phyloP scores from a whole-genome alignment of 495 filamentous ascomycete species.

The Aspergillus diversus region DNA sequence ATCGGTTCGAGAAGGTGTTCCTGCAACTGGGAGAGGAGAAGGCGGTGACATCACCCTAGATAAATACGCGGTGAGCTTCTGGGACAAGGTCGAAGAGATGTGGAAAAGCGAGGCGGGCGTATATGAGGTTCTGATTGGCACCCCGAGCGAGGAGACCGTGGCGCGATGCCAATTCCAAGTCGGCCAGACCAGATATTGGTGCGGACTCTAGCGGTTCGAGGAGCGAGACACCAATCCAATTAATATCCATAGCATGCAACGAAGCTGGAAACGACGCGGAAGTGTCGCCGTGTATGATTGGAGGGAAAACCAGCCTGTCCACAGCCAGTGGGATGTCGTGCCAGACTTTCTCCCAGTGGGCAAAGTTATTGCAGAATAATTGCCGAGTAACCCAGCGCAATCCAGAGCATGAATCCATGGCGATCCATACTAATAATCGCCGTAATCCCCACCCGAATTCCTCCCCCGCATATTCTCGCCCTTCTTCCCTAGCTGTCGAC shows the following conservation, averaged over 20 bases:
- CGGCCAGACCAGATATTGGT: constrained; percentile 37
- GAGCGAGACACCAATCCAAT: background rate
- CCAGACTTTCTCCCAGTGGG: background rate
- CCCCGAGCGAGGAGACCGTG: constrained; percentile 43
- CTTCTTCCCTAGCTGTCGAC: background rate
- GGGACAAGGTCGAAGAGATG: constrained; percentile 62
- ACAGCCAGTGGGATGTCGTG: background rate
- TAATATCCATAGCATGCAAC: background rate
- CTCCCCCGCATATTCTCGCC: background rate
- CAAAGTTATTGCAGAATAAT: background rate
- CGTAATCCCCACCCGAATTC: background rate
- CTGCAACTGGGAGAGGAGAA: constrained; percentile 65
- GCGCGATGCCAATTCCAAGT: constrained; percentile 47
- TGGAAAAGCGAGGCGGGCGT: constrained; percentile 74
- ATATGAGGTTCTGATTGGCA: constrained; percentile 65
- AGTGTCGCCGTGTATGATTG: constrained; percentile 20
- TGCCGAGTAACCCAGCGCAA: background rate
- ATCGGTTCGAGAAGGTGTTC: constrained; percentile 70
- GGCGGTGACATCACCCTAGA: constrained; percentile 62
- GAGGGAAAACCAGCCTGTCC: constrained; percentile 15
- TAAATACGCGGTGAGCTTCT: constrained; percentile 71
- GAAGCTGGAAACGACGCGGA: background rate
- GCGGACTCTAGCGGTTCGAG: constrained; percentile 25
- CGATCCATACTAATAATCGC: constrained; percentile 2
- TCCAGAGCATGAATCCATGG: background rate